These are phyloP conservation scores for Solanum hybrid DNA, from an alignment of 305 asterid species.

Conservation along the genomic window DNA sequence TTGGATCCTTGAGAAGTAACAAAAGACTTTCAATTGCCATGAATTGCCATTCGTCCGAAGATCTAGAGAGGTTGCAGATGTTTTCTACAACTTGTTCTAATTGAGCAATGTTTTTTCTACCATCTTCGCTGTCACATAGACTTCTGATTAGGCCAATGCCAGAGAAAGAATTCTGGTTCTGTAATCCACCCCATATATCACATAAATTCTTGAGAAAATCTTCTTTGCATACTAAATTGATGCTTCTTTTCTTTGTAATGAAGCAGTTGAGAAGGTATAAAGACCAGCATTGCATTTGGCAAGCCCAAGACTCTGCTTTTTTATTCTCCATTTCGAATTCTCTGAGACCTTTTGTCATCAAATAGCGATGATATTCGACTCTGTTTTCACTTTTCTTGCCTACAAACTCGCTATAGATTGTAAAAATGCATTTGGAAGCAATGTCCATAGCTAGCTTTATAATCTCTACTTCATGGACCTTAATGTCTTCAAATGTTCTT, in stretches of 20 bases:
- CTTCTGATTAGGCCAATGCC: conserved; percentile 22
- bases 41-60: conserved; percentile 17
- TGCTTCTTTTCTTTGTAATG: conserved; percentile 1
- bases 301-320: conserved; percentile 31
- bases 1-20: conserved; percentile 18
- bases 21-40: conserved; percentile 21
- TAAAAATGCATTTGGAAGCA: conserved; percentile 13
- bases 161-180: conserved; percentile 15
- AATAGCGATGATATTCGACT: conserved; percentile 15
- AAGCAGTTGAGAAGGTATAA: conserved; percentile 26
- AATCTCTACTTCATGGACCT: conserved; percentile 13
- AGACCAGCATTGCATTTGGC: conserved; percentile 30
- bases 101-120: conserved; percentile 20
- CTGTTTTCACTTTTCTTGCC: conserved; percentile 8
- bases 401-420: conserved; percentile 11
- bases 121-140: conserved; percentile 10
- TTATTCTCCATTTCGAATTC: conserved; percentile 19
- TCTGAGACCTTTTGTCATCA: conserved; percentile 8
- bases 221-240: conserved; percentile 11
- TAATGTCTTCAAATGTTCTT: conserved; percentile 12
- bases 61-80: conserved; percentile 18
- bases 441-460: conserved; percentile 14
- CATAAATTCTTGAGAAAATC: conserved; percentile 16
- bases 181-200: conserved; percentile 22
- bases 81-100: neutral